Evolutionary conservation across 345 rosid genomes (phyloP).

Genomic region (Noccaea caerulescens): DNA sequence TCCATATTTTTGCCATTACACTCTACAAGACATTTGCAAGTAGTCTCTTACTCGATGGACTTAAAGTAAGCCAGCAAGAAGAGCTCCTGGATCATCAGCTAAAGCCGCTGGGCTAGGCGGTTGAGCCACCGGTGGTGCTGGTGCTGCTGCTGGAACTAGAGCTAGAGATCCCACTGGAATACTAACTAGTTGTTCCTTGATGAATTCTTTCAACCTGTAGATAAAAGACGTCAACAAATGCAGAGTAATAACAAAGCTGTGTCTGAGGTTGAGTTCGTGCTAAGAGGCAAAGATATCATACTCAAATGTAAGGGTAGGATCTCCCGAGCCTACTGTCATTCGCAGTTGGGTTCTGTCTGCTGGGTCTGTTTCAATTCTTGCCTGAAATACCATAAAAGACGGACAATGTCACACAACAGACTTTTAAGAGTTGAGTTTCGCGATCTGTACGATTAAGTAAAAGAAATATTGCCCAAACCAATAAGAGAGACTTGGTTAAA

Average conservation of each 20-base stretch:
- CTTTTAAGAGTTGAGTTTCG: background rate
- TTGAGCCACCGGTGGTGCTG: conserved; percentile 49
- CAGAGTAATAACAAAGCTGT: background rate
- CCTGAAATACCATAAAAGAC: conserved; percentile 47
- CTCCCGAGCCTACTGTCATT: conserved; percentile 90
- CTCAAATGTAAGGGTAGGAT: conserved; percentile 85
- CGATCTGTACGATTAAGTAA: background rate
- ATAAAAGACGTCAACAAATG: conserved; percentile 30
- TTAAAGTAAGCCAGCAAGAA: conserved; percentile 87
- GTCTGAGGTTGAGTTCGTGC: conserved; percentile 3
- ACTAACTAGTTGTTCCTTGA: conserved; percentile 77
- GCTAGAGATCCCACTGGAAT: conserved; percentile 61
- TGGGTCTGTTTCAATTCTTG: conserved; percentile 94
- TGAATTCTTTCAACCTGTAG: conserved; percentile 89
- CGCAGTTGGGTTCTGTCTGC: conserved; percentile 98
- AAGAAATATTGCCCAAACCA: conserved; percentile 12
- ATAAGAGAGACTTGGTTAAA: background rate
- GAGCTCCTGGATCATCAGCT: conserved; percentile 77
- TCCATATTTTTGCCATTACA: conserved; percentile 18
- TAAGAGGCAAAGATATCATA: conserved; percentile 46
- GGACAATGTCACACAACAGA: conserved; percentile 32
- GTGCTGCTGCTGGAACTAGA: conserved; percentile 47
- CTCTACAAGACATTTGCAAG: conserved; percentile 18
- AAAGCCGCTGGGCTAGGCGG: conserved; percentile 53
- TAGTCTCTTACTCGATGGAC: conserved; percentile 22